Percentiles rank a stretch among this genome's conserved stretches.
phyloP scores from a whole-genome alignment of 495 filamentous ascomycete species.

The Collariella sp. region DNA sequence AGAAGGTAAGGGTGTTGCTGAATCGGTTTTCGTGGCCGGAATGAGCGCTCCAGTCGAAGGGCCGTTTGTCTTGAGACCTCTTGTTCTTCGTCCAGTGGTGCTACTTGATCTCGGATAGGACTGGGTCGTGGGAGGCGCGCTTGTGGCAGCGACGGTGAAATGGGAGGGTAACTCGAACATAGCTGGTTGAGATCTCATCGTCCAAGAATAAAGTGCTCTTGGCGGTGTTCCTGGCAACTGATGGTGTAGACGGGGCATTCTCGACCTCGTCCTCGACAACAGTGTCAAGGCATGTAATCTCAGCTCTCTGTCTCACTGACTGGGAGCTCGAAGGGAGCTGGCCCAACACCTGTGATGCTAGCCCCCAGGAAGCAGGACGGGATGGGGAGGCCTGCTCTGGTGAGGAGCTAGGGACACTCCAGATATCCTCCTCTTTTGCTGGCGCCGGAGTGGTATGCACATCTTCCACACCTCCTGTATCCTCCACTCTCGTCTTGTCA shows the following conservation, averaged over 20 bases:
- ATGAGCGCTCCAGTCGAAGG: conserved; percentile 31
- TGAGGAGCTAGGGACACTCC: conserved; percentile 17
- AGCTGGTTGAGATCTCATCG: conserved; percentile 14
- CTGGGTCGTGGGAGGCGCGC: not conserved
- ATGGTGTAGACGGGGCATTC: not conserved
- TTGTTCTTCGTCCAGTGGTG: conserved; percentile 8
- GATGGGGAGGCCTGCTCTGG: not conserved
- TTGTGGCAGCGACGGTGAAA: conserved; percentile 4
- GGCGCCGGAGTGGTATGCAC: not conserved
- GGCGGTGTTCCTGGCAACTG: not conserved
- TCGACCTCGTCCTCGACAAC: not conserved
- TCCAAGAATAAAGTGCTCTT: not conserved
- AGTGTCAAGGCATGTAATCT: not conserved
- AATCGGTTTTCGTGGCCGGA: conserved; percentile 64
- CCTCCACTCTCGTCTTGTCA: not conserved
- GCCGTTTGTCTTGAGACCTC: conserved; percentile 15
- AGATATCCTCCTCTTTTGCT: conserved; percentile 10
- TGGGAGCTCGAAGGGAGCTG: not conserved
- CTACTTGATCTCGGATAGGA: not conserved
- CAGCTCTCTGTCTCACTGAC: not conserved
- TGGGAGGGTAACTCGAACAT: conserved; percentile 9
- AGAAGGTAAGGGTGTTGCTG: conserved; percentile 66
- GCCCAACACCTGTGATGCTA: not conserved
- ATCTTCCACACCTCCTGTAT: not conserved
- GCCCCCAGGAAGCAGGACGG: not conserved